A percentile compares a stretch with the other conserved stretches of the same genome.
phyloP scores from a whole-genome alignment of 192 early-diverging fungal genomes.

The Umbelopsis sp. region DNA sequence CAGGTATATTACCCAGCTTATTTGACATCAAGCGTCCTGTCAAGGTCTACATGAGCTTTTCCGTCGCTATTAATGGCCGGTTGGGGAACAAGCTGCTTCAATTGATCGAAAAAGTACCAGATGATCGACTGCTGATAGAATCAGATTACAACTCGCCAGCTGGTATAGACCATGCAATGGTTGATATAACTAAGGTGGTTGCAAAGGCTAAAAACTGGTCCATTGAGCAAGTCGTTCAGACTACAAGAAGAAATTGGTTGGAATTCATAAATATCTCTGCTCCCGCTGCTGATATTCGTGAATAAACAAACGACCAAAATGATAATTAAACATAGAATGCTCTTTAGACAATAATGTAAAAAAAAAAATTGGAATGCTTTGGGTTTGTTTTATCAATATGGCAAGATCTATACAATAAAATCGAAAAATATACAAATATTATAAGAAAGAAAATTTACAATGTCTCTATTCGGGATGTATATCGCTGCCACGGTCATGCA shows the following conservation, averaged over 20 bases:
- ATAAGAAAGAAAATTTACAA: background rate
- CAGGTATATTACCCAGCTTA: constrained; percentile 20
- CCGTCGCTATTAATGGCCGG: constrained; percentile 73
- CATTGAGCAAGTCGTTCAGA: constrained; percentile 20
- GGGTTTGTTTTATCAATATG: no score
- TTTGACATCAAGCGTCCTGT: constrained; percentile 16
- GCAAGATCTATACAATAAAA: constrained; percentile 6
- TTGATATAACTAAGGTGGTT: constrained; percentile 54
- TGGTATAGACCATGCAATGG: constrained; percentile 55
- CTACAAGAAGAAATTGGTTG: background rate
- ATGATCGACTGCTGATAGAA: constrained; percentile 80
- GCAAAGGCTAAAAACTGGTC: constrained; percentile 64
- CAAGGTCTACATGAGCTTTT: constrained; percentile 80
- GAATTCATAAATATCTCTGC: background rate
- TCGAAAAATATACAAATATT: background rate
- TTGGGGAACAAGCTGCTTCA: constrained; percentile 52
- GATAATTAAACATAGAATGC: background rate
- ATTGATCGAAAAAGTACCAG: constrained; percentile 72
- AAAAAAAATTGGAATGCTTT: no score
- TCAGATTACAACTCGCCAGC: constrained; percentile 70
- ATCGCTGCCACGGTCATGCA: background rate
- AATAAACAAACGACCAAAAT: background rate
- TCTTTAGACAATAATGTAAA: background rate
- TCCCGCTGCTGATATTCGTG: background rate
- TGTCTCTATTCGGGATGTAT: background rate